Evolutionary conservation across 2,329 filamentous ascomycete genomes (phyloP).

Genomic region (Curvularia sp.): DNA sequence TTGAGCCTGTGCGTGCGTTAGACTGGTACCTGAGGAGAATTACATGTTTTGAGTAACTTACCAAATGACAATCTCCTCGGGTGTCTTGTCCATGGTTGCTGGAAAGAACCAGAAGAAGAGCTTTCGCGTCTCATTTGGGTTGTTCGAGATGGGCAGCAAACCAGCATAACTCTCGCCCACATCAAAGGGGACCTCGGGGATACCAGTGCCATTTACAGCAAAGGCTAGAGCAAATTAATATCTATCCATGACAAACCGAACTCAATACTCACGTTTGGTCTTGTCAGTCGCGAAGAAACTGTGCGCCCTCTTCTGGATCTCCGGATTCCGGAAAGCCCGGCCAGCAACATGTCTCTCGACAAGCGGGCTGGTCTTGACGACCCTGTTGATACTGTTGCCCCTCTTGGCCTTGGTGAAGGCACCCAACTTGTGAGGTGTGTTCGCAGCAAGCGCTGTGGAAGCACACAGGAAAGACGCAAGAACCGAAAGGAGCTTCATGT

Average conservation of each 20-base stretch:
- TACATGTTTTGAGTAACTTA: constrained; percentile 11
- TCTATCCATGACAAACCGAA: no score
- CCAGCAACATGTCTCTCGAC: constrained; percentile 40
- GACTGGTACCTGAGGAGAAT: constrained; percentile 9
- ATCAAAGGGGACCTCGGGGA: constrained; percentile 75
- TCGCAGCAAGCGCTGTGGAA: constrained; percentile 41
- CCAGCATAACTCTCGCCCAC: constrained; percentile 72
- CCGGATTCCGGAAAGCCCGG: constrained; percentile 42
- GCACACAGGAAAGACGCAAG: constrained; percentile 40
- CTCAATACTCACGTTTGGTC: constrained; percentile 37
- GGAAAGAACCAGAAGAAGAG: constrained; percentile 73
- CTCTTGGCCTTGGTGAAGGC: constrained; percentile 32
- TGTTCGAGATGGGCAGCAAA: constrained; percentile 63
- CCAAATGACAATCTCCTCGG: constrained; percentile 68
- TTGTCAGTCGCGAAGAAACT: constrained; percentile 45
- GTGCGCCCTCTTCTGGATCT: constrained; percentile 46
- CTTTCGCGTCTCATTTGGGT: constrained; percentile 59
- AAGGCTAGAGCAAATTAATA: constrained; percentile 59
- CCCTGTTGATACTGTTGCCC: neutral
- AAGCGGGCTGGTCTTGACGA: constrained; percentile 25
- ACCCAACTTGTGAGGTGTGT: constrained; percentile 23
- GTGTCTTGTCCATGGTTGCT: constrained; percentile 58
- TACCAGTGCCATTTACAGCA: constrained; percentile 67
- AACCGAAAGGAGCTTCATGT: constrained; percentile 45
- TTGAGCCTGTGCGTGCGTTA: constrained; percentile 40